Evolutionary conservation across 805 yeast genomes (phyloP).

Genomic region (Lipomyces spencermartinsiae): DNA sequence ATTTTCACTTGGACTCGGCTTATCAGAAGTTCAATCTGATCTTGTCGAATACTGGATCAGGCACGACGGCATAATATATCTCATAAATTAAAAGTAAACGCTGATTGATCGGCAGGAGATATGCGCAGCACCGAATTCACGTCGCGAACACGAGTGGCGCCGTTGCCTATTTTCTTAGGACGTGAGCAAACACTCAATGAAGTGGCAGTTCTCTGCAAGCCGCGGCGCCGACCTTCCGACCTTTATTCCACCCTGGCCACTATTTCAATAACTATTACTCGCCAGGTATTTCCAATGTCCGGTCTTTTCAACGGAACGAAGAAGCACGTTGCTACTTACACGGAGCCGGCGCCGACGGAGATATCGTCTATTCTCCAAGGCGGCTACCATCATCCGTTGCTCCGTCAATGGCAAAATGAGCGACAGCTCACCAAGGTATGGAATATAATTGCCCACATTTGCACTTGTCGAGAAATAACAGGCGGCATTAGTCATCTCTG

Average conservation of each 20-base stretch:
- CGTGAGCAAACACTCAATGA: too few relatives aligned
- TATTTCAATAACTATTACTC: neutral
- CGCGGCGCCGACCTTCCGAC: neutral
- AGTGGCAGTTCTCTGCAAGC: too few relatives aligned
- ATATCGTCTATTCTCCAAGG: conserved; percentile 86
- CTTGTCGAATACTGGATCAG: neutral
- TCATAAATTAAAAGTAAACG: too few relatives aligned
- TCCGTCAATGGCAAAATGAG: conserved; percentile 90
- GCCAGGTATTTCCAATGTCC: neutral
- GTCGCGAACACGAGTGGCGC: too few relatives aligned
- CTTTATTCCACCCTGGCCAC: neutral
- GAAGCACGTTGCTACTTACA: conserved; percentile 75
- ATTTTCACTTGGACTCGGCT: neutral
- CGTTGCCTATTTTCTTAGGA: too few relatives aligned
- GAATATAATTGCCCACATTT: neutral
- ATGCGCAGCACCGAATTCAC: too few relatives aligned
- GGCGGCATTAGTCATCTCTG: conserved; percentile 49
- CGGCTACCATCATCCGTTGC: conserved; percentile 89
- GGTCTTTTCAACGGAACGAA: conserved; percentile 43
- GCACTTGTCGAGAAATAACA: neutral
- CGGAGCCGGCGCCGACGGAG: conserved; percentile 61
- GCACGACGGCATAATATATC: neutral
- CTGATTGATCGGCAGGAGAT: neutral
- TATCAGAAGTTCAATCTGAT: neutral
- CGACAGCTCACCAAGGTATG: conserved; percentile 84